Conservation (phyloP, 2,329 filamentous ascomycete species). For the Xylaria arbuscula region DNA sequence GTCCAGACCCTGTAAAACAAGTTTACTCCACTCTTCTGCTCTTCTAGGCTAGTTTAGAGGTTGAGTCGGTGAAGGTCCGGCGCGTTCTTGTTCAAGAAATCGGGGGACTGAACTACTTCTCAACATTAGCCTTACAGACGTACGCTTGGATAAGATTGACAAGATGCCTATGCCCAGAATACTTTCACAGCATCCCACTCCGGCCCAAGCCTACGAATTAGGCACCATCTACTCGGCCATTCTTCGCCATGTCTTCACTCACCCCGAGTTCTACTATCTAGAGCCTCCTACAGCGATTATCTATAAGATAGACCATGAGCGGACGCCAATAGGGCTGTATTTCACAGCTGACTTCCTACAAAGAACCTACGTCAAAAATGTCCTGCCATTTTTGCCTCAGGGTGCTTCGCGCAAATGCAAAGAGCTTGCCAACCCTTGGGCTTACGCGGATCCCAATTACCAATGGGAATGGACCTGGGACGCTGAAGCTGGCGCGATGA, state of each 20-base stretch:
- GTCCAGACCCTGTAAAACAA: not conserved
- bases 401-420: constrained; percentile 48
- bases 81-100: not conserved
- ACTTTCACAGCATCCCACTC: constrained; percentile 31
- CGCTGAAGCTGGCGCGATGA: constrained; percentile 36
- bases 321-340: constrained; percentile 42
- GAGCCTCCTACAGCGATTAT: constrained; percentile 44
- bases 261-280: constrained; percentile 44
- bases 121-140: not conserved
- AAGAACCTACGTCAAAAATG: constrained; percentile 46
- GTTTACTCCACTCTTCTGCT: not conserved
- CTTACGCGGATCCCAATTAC: constrained; percentile 44
- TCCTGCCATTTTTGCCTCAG: constrained; percentile 46
- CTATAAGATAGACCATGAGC: constrained; percentile 39
- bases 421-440: constrained; percentile 48
- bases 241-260: constrained; percentile 44
- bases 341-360: constrained; percentile 48
- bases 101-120: not conserved
- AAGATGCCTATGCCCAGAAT: constrained; percentile 18
- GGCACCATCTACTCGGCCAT: constrained; percentile 43
- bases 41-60: not conserved
- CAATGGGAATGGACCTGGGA: constrained; percentile 49
- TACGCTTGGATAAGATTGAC: not conserved
- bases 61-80: not conserved
- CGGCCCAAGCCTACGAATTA: constrained; percentile 44